Evolutionary conservation across 257 asterid species (phyloP).

Genomic region (Penstemon davidsonii): DNA sequence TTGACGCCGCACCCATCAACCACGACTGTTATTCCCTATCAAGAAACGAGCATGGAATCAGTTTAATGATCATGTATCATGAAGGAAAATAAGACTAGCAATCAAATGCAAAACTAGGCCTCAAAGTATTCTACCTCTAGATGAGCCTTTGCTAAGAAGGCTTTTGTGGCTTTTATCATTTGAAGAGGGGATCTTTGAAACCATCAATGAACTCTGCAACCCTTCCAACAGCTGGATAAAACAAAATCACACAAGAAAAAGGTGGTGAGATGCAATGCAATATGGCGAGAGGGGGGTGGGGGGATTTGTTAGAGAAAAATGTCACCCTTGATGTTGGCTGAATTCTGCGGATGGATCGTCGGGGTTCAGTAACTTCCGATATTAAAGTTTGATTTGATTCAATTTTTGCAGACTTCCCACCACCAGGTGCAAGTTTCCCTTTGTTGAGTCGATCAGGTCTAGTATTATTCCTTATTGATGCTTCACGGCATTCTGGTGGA

Average conservation of each 20-base stretch:
- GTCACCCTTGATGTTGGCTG: slow-evolving; percentile 98
- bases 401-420: slow-evolving; percentile 43
- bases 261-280: slow-evolving; percentile 3
- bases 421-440: slow-evolving; percentile 48
- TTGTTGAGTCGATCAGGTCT: slow-evolving; percentile 57
- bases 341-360: slow-evolving; percentile 92
- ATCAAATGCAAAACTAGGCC: background rate
- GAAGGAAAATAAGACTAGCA: background rate
- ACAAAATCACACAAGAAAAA: slow-evolving; percentile 24
- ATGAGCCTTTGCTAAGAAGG: slow-evolving; percentile 44
- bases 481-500: slow-evolving; percentile 40
- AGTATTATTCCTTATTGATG: slow-evolving; percentile 32
- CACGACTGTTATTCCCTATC: slow-evolving; percentile 32
- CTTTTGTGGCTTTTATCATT: slow-evolving; percentile 66
- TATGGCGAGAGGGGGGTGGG: background rate
- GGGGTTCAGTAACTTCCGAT: slow-evolving; percentile 69
- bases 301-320: background rate
- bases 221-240: slow-evolving; percentile 85
- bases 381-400: slow-evolving; percentile 45
- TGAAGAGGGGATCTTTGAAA: slow-evolving; percentile 68
- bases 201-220: slow-evolving; percentile 71
- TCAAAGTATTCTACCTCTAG: slow-evolving; percentile 42
- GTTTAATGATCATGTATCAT: background rate
- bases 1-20: slow-evolving; percentile 10
- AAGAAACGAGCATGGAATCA: slow-evolving; percentile 13